phyloP scores from a whole-genome alignment of 1,284 basidiomycete genomes.

The Rhodotorula glutinis region DNA sequence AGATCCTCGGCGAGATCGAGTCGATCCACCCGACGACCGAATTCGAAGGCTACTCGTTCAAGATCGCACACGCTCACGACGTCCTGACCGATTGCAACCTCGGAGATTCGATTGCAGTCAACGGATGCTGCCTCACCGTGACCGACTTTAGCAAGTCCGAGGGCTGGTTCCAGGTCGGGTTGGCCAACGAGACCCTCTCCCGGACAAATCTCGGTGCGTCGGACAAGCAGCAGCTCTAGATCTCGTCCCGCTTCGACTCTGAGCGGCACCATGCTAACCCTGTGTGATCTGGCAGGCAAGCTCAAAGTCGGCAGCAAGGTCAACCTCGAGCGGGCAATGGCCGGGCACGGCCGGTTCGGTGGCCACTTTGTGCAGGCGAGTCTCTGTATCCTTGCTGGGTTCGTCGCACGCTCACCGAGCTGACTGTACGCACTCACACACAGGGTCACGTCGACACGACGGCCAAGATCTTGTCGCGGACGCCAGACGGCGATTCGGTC shows the following conservation, averaged over 20 bases:
- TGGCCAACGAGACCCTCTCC: constrained; percentile 73
- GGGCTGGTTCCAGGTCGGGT: constrained; percentile 86
- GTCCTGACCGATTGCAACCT: constrained; percentile 88
- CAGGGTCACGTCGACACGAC: constrained; percentile 93
- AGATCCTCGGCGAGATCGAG: constrained; percentile 72
- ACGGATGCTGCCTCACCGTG: constrained; percentile 82
- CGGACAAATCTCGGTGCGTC: constrained; percentile 81
- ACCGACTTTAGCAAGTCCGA: constrained; percentile 69
- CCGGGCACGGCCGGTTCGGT: constrained; percentile 83
- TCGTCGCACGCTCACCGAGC: not conserved
- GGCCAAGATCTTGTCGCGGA: constrained; percentile 65
- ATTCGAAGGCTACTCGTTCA: constrained; percentile 71
- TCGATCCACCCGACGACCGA: constrained; percentile 53
- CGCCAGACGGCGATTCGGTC: constrained; percentile 80
- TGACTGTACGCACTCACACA: too few relatives aligned
- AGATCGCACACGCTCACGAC: constrained; percentile 66
- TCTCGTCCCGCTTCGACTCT: not conserved
- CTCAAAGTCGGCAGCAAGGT: constrained; percentile 74
- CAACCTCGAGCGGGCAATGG: constrained; percentile 95
- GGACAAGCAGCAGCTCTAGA: too few relatives aligned
- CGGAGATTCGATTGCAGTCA: constrained; percentile 91
- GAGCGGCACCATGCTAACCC: too few relatives aligned
- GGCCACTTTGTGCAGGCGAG: constrained; percentile 95
- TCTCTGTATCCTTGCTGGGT: not conserved
- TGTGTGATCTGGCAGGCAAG: constrained; percentile 56